Percentiles rank a stretch among this genome's conserved stretches.
Evolutionary conservation across 495 filamentous ascomycete genomes (phyloP).

Genomic region (Chlorociboria aeruginascens): DNA sequence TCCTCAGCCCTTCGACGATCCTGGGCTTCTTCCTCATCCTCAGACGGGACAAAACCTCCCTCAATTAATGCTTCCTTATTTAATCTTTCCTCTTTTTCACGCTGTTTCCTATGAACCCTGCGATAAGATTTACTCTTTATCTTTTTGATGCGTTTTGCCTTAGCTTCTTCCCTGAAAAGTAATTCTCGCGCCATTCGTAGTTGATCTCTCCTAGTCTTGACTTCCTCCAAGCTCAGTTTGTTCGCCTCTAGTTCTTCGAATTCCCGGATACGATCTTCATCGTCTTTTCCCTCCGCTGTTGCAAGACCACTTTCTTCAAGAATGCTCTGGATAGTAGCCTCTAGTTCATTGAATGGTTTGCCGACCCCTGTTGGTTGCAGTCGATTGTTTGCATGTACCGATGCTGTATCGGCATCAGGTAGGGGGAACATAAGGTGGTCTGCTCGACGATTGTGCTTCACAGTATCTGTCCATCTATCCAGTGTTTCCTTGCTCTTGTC

Average conservation of each 20-base stretch:
- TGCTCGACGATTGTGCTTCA: constrained; percentile 83
- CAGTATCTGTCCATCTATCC: constrained; percentile 83
- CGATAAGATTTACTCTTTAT: constrained; percentile 95
- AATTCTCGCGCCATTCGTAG: constrained; percentile 72
- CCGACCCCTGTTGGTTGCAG: constrained; percentile 43
- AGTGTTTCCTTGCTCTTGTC: constrained; percentile 86
- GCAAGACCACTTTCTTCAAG: constrained; percentile 77
- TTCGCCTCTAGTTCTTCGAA: constrained; percentile 60
- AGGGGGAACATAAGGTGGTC: constrained; percentile 91
- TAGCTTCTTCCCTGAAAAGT: constrained; percentile 79
- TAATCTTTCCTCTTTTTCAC: constrained; percentile 57
- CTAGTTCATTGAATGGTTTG: constrained; percentile 64
- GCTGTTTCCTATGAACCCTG: constrained; percentile 80
- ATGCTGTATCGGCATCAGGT: constrained; percentile 49
- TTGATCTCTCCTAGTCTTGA: constrained; percentile 60
- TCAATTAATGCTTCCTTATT: constrained; percentile 53
- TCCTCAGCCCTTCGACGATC: constrained; percentile 76
- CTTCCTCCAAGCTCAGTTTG: constrained; percentile 56
- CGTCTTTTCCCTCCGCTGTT: constrained; percentile 41
- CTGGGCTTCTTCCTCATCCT: constrained; percentile 66
- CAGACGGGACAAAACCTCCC: constrained; percentile 55
- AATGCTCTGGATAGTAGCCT: constrained; percentile 73
- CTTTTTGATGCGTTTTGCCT: constrained; percentile 89
- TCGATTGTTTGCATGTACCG: constrained; percentile 33
- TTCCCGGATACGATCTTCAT: constrained; percentile 51